Evolutionary conservation across 2,329 filamentous ascomycete genomes (phyloP).

Genomic region (Paecilomyces fulvus): DNA sequence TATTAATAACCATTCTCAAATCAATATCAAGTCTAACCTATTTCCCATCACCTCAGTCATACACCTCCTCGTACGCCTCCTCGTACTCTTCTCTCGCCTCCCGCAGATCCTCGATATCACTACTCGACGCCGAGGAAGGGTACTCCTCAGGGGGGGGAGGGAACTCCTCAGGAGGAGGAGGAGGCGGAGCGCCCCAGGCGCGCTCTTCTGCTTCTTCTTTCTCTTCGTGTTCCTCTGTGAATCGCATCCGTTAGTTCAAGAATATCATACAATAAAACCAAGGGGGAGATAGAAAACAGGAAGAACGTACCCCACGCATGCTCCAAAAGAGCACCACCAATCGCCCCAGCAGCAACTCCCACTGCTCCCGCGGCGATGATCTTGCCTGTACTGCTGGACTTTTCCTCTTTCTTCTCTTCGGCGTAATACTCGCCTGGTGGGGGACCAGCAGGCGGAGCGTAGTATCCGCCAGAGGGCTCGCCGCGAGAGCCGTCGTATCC

Average conservation of each 20-base stretch:
- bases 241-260: background rate
- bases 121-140: background rate
- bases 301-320: constrained; percentile 46
- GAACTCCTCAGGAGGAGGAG: background rate
- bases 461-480: constrained; percentile 7
- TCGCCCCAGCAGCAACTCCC: constrained; percentile 48
- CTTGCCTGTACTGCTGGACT: constrained; percentile 42
- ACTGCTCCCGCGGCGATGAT: constrained; percentile 50
- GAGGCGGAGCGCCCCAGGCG: background rate
- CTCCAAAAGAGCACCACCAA: constrained; percentile 51
- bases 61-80: background rate
- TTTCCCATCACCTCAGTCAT: background rate
- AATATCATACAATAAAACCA: background rate
- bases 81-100: background rate
- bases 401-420: constrained; percentile 27
- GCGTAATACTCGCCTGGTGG: constrained; percentile 7
- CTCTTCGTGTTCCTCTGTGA: background rate
- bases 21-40: too few species aligned
- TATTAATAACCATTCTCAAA: background rate
- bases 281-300: background rate
- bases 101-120: background rate
- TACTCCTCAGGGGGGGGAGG: background rate
- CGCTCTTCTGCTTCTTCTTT: background rate
- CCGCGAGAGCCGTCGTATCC: constrained; percentile 18
- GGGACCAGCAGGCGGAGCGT: constrained; percentile 10